Percentiles rank a stretch among this genome's conserved stretches.
phyloP scores from a whole-genome alignment of 1,139 yeast genomes.

The Pichia sp. region DNA sequence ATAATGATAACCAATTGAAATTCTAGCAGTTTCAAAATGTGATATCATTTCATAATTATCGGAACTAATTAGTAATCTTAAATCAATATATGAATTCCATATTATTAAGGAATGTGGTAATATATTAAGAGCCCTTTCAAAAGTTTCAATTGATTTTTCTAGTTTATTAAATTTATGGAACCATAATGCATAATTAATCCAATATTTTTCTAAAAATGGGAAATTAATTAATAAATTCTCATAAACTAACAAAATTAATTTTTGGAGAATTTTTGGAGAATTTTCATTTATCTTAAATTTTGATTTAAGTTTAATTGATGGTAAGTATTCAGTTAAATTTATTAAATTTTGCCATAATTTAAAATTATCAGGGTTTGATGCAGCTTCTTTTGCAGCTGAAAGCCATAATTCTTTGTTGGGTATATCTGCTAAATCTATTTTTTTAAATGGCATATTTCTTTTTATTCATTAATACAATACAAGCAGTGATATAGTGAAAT shows the following conservation, averaged over 20 bases:
- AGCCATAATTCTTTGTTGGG: constrained; percentile 19
- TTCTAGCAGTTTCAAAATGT: constrained; percentile 60
- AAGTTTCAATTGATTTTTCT: constrained; percentile 47
- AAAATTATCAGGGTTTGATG: constrained; percentile 24
- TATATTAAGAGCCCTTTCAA: constrained; percentile 46
- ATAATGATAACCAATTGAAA: constrained; percentile 64
- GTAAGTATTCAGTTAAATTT: constrained; percentile 22
- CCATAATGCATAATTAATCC: constrained; percentile 69
- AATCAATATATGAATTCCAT: constrained; percentile 67
- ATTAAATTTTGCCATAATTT: constrained; percentile 30
- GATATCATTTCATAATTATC: constrained; percentile 32
- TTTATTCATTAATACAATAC: too few relatives aligned
- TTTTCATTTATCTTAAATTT: too few relatives aligned
- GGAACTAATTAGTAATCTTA: constrained; percentile 42
- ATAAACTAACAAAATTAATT: constrained; percentile 45
- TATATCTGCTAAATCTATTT: constrained; percentile 3
- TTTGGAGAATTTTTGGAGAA: too few relatives aligned
- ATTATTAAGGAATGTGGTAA: constrained; percentile 54
- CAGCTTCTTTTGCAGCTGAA: constrained; percentile 19
- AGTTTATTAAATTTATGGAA: constrained; percentile 57
- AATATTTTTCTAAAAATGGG: constrained; percentile 71
- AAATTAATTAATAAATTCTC: constrained; percentile 52
- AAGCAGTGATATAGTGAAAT: too few relatives aligned
- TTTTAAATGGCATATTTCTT: background rate
- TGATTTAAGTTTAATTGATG: constrained; percentile 14